These are phyloP conservation scores for Agrocybe pediades DNA, from an alignment of 768 basidiomycete genomes.

Conservation along the genomic window DNA sequence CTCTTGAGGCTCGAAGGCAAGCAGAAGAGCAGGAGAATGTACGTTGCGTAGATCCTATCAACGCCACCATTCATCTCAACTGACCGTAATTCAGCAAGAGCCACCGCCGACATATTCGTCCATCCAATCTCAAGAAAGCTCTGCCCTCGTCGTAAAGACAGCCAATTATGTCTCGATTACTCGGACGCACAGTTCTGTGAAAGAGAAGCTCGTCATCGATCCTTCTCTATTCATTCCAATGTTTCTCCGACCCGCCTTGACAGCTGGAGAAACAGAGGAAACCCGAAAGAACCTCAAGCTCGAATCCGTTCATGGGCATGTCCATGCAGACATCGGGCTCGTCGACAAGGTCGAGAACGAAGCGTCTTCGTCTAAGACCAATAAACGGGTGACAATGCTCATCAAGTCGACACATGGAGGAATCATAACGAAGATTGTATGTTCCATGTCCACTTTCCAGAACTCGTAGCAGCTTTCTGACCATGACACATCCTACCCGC, in stretches of 20 bases:
- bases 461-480: background rate
- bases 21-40: constrained; percentile 26
- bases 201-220: constrained; percentile 29
- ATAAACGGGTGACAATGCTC: constrained; percentile 23
- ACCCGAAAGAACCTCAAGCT: constrained; percentile 29
- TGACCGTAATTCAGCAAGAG: constrained; percentile 20
- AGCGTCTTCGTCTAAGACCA: constrained; percentile 11
- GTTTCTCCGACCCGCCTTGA: constrained; percentile 26
- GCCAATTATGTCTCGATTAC: constrained; percentile 29
- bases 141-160: constrained; percentile 17
- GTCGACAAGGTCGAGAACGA: constrained; percentile 12
- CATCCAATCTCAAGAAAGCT: constrained; percentile 15
- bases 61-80: too few species aligned
- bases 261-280: constrained; percentile 25
- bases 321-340: constrained; percentile 25
- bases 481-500: too few species aligned
- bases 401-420: constrained; percentile 30
- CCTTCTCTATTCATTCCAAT: constrained; percentile 28
- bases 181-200: constrained; percentile 26
- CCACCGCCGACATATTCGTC: constrained; percentile 35
- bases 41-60: background rate
- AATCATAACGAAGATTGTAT: constrained; percentile 29
- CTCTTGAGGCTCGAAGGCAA: constrained; percentile 21
- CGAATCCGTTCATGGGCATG: constrained; percentile 29
- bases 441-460: constrained; percentile 2